Conservation (phyloP, 1,139 yeast species). For the Yamadazyma jaroonii region DNA sequence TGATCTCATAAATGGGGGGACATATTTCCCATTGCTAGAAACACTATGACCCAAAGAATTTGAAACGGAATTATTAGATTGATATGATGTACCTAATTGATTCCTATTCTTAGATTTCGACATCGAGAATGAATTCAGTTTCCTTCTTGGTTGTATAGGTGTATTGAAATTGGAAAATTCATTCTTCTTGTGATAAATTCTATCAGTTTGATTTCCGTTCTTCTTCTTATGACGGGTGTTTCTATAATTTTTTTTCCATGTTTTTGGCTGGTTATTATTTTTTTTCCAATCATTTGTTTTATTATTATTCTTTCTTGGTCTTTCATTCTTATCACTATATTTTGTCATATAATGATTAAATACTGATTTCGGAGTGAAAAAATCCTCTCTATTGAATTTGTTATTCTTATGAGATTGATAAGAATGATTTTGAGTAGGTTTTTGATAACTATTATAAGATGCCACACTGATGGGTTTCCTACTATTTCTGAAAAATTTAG, state of each 20-base stretch:
- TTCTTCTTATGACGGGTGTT: slow-evolving; percentile 15
- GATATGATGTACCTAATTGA: slow-evolving; percentile 6
- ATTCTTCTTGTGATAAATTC: slow-evolving; percentile 9
- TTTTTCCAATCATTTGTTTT: slow-evolving; percentile 29
- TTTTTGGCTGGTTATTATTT: slow-evolving; percentile 25
- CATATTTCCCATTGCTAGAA: slow-evolving; percentile 33
- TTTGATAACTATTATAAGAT: slow-evolving; percentile 26
- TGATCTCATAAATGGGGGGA: slow-evolving; percentile 46
- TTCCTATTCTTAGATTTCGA: slow-evolving; percentile 3
- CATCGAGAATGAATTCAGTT: slow-evolving; percentile 28
- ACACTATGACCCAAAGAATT: background rate
- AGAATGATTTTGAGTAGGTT: slow-evolving; percentile 14
- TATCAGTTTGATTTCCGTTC: slow-evolving; percentile 3
- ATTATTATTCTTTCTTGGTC: slow-evolving; percentile 10
- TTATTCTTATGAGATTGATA: slow-evolving; percentile 11
- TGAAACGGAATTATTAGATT: slow-evolving; percentile 7
- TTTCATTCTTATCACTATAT: slow-evolving; percentile 40
- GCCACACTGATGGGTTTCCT: slow-evolving; percentile 67
- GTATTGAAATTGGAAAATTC: slow-evolving; percentile 12
- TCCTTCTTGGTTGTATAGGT: slow-evolving; percentile 15
- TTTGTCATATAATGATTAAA: slow-evolving; percentile 71
- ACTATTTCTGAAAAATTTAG: slow-evolving; percentile 44
- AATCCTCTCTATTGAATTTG: slow-evolving; percentile 64
- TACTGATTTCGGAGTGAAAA: slow-evolving; percentile 74
- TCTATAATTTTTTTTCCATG: slow-evolving; percentile 18